Base-by-base conservation (phyloP, 768 basidiomycete species). In the Tubosaeta sp. region DNA sequence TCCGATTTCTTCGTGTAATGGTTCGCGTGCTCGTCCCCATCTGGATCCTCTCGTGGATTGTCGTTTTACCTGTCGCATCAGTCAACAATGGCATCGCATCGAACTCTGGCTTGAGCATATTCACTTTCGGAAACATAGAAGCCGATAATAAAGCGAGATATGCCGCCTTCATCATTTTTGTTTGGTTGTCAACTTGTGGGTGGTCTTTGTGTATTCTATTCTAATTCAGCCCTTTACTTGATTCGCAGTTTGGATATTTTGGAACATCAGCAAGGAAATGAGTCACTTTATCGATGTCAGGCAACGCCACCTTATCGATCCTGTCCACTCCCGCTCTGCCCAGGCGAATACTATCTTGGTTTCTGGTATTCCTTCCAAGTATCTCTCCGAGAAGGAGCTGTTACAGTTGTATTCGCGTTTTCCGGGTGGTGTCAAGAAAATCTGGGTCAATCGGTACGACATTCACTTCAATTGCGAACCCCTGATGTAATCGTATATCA, bases 321-420 rank as follows among this genome's bases (percentile, higher is more conserved):
- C 82, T 3, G 73, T 69, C 7, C 90, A 97, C 61, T 79, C 91
- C 0, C 78, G 78, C 38, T 82, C 87, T 8, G 82, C 92, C 0
- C 92, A 94, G 68, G 93, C 95, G 7, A 89, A 84, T 58, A 95
- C 95, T 4, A 77, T 98, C 19, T 83, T 98, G 41, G 77, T 98
- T 54, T 94, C 92, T 5, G 94, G 94, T 39, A 86, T 98, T 6
- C 93, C 94, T 6, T 72, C 76, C 31, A 79, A 81, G 44, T 93
- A 85, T 62, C 80, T 97, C 48, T 84, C 84, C 35, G 85, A 86
- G 58, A 69, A 75, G 7, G 83, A 83, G 4, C 75, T 97, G 27
- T 71, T 67, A 39, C 74, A 80, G 45, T 70, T 95, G 11, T 95
- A 91, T 69, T 78, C 80, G n/a, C 79, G 81, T 51, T 77, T 97